phyloP scores from a whole-genome alignment of 2,329 filamentous ascomycete genomes.

The Paracorniculantispora psalliotae region DNA sequence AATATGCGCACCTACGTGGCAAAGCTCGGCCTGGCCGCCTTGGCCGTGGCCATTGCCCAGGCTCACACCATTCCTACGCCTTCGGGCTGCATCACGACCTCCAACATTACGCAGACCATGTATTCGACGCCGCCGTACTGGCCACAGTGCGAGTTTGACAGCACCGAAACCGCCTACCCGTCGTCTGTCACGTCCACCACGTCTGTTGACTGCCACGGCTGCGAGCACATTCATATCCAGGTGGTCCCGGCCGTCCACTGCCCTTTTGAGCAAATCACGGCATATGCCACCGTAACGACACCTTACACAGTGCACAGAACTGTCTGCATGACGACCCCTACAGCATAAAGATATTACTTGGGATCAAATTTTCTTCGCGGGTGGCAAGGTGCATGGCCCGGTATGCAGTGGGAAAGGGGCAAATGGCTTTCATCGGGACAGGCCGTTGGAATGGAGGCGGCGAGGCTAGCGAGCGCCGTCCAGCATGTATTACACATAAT shows the following conservation, averaged over 20 bases:
- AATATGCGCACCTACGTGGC: too few species aligned
- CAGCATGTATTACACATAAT: neutral
- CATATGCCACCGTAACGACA: conserved; percentile 17
- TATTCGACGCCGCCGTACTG: conserved; percentile 26
- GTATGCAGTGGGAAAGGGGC: too few species aligned
- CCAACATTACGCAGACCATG: conserved; percentile 21
- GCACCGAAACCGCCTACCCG: conserved; percentile 23
- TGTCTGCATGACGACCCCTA: conserved; percentile 20
- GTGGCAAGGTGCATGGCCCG: neutral
- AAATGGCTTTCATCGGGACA: too few species aligned
- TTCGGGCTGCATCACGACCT: conserved; percentile 21
- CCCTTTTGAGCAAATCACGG: conserved; percentile 21
- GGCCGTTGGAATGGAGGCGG: too few species aligned
- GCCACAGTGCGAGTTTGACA: conserved; percentile 21
- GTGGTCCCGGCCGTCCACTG: conserved; percentile 21
- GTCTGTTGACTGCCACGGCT: conserved; percentile 29
- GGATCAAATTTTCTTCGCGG: too few species aligned
- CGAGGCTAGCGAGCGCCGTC: neutral
- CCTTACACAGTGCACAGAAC: conserved; percentile 25
- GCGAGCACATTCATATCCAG: conserved; percentile 21
- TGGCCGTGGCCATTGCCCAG: neutral
- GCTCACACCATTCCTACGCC: neutral
- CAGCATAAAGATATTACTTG: neutral
- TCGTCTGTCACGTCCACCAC: conserved; percentile 22
- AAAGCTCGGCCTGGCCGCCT: neutral